A percentile compares a stretch with the other conserved stretches of the same genome.
Conservation (phyloP, 2,329 filamentous ascomycete species). For the Aspergillus terreus region DNA sequence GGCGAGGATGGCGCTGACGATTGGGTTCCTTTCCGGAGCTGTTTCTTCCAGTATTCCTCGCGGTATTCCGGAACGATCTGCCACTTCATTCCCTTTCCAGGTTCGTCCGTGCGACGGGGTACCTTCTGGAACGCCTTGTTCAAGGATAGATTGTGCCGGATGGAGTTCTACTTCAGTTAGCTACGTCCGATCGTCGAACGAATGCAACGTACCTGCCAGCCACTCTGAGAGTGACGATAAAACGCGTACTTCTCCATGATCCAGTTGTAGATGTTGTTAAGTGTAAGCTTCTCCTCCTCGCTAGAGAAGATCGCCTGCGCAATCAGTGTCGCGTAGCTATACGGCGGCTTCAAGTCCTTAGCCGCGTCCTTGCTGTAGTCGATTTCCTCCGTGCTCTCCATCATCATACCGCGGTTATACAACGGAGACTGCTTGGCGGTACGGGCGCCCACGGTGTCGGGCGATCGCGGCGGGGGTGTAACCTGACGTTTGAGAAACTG, state of each 20-base stretch:
- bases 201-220: constrained; percentile 74
- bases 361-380: constrained; percentile 71
- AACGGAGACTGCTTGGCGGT: constrained; percentile 45
- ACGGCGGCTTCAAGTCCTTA: constrained; percentile 89
- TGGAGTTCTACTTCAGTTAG: constrained; percentile 68
- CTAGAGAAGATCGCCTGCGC: constrained; percentile 91
- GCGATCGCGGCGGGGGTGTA: constrained; percentile 38
- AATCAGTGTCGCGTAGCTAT: constrained; percentile 95
- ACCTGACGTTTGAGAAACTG: constrained; percentile 42
- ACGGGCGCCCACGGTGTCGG: constrained; percentile 36
- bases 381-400: constrained; percentile 52
- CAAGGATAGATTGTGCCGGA: constrained; percentile 90
- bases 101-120: constrained; percentile 86
- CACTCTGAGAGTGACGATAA: constrained; percentile 77
- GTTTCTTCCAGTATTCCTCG: constrained; percentile 80
- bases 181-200: not conserved
- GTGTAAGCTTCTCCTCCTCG: constrained; percentile 79
- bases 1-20: constrained; percentile 46
- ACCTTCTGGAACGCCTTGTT: constrained; percentile 96
- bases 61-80: constrained; percentile 79
- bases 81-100: constrained; percentile 99
- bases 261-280: constrained; percentile 90
- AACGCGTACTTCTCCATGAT: constrained; percentile 91
- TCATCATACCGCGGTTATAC: constrained; percentile 50
- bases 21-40: constrained; percentile 41